These are phyloP conservation scores for Canavalia ensiformis DNA, from an alignment of 306 rosid species.

Conservation along the genomic window DNA sequence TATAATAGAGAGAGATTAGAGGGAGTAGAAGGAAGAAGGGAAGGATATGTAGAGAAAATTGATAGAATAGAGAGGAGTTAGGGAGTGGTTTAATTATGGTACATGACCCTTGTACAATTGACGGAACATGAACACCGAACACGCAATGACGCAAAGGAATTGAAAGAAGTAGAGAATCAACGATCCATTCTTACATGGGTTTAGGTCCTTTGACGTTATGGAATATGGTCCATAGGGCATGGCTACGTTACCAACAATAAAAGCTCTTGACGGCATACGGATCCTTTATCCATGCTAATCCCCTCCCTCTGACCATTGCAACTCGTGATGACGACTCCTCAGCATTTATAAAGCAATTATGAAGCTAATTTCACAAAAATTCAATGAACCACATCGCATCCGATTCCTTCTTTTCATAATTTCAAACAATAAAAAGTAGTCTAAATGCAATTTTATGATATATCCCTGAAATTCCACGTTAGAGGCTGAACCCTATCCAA, in stretches of 20 bases:
- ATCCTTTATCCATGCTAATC: background rate
- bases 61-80: background rate
- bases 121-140: background rate
- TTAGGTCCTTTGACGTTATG: constrained; percentile 38
- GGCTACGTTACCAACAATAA: constrained; percentile 27
- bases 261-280: constrained; percentile 6
- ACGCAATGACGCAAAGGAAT: background rate
- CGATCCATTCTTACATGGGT: background rate
- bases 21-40: background rate
- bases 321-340: background rate
- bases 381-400: background rate
- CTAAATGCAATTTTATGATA: background rate
- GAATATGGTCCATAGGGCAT: constrained; percentile 45
- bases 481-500: background rate
- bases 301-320: background rate
- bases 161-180: constrained; percentile 15
- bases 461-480: background rate
- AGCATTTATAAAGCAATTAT: constrained; percentile 35
- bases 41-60: background rate
- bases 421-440: background rate
- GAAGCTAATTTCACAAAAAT: background rate
- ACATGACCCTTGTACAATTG: constrained; percentile 29
- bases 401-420: no score
- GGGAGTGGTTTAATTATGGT: constrained; percentile 20
- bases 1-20: no score